A percentile compares a stretch with the other conserved stretches of the same genome.
Evolutionary conservation across 495 filamentous ascomycete genomes (phyloP).

Genomic region (Aspergillus asperescens): DNA sequence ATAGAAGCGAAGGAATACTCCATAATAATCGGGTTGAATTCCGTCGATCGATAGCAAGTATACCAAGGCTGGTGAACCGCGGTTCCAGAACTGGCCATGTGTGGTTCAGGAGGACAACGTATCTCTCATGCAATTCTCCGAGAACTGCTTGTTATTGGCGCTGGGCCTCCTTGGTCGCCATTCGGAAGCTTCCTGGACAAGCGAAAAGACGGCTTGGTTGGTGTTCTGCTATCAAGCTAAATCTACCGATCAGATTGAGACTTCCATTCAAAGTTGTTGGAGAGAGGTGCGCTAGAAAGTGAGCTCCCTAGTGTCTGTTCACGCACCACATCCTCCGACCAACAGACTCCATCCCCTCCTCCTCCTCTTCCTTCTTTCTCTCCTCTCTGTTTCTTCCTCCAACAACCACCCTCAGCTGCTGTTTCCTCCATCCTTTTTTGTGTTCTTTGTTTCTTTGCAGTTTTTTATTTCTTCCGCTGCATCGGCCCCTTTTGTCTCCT

Average conservation of each 20-base stretch:
- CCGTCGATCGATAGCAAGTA: background rate
- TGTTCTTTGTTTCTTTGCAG: conserved; percentile 5
- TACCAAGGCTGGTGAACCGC: background rate
- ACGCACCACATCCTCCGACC: background rate
- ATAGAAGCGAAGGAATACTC: background rate
- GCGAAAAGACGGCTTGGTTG: conserved; percentile 4
- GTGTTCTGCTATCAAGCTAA: conserved; percentile 12
- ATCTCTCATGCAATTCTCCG: background rate
- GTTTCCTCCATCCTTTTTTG: conserved; percentile 4
- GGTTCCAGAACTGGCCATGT: background rate
- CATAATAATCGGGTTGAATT: background rate
- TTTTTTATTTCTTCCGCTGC: background rate
- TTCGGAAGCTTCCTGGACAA: conserved; percentile 1
- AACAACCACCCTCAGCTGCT: background rate
- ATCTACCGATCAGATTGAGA: conserved; percentile 5
- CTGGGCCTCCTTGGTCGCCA: background rate
- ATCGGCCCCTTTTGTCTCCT: background rate
- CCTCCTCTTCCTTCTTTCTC: conserved; percentile 18
- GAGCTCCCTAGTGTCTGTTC: conserved; percentile 4
- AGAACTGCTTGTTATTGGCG: background rate
- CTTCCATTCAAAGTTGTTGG: background rate
- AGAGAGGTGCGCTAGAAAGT: background rate
- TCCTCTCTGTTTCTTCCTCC: conserved; percentile 13
- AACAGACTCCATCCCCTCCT: conserved; percentile 13
- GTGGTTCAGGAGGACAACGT: background rate